These are phyloP conservation scores for Solanum ossicruentum DNA, from an alignment of 257 asterid genomes.

Conservation along the genomic window DNA sequence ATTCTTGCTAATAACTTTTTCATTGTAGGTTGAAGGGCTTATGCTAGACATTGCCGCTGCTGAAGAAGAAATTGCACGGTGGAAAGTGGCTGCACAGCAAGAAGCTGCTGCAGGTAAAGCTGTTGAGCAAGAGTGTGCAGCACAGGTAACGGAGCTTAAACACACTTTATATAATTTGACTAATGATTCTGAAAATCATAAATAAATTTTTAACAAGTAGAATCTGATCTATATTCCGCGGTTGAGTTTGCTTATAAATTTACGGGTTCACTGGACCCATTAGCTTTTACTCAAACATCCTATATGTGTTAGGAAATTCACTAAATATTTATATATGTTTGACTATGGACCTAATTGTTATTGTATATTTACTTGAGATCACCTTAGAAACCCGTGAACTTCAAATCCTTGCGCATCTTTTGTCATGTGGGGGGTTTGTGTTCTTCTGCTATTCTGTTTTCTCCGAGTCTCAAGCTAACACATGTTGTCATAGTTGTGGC, in stretches of 20 bases:
- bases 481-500: background rate
- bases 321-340: background rate
- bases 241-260: background rate
- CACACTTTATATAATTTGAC: background rate
- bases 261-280: background rate
- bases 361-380: background rate
- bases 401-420: background rate
- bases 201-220: background rate
- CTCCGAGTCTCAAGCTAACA: background rate
- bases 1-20: background rate
- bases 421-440: background rate
- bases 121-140: slow-evolving; percentile 63
- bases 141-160: slow-evolving; percentile 41
- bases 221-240: background rate
- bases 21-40: slow-evolving; percentile 83
- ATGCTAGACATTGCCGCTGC: slow-evolving; percentile 84
- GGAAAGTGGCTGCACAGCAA: slow-evolving; percentile 96
- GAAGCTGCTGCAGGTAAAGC: slow-evolving; percentile 98
- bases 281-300: background rate
- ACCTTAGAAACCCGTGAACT: background rate
- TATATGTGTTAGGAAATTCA: background rate
- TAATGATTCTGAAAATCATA: background rate
- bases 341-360: background rate
- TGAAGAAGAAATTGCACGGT: slow-evolving; percentile 88
- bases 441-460: background rate